Conservation (phyloP, 2,329 filamentous ascomycete species). For the Sporothrix globosa region DNA sequence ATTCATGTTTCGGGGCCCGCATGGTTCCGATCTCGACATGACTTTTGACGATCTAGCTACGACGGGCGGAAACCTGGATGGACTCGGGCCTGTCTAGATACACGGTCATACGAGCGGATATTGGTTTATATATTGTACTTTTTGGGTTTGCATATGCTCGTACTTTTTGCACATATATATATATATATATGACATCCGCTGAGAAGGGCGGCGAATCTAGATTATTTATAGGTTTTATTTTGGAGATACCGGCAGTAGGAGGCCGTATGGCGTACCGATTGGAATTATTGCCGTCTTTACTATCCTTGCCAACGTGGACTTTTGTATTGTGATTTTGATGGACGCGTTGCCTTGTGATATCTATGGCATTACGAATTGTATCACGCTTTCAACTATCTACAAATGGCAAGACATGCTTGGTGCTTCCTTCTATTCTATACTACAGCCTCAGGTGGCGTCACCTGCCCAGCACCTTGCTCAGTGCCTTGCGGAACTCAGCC, state of each 20-base stretch:
- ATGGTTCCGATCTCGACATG: conserved; percentile 27
- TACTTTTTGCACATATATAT: neutral
- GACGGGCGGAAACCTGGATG: conserved; percentile 39
- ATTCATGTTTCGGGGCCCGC: conserved; percentile 22
- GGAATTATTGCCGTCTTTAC: neutral
- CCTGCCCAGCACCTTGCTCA: conserved; percentile 39
- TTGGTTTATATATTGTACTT: neutral
- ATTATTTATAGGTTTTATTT: neutral
- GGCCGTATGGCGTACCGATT: neutral
- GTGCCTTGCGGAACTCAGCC: conserved; percentile 60
- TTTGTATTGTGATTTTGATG: neutral
- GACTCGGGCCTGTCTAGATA: conserved; percentile 30
- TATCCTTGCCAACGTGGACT: neutral
- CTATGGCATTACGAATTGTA: neutral
- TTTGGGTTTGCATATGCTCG: neutral
- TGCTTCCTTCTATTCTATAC: neutral
- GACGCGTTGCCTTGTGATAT: neutral
- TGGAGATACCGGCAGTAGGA: neutral
- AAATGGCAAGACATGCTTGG: neutral
- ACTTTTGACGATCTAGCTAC: conserved; percentile 38
- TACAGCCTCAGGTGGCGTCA: neutral
- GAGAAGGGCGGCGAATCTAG: neutral
- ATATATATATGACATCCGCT: too few relatives aligned
- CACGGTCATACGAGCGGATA: neutral
- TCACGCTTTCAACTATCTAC: neutral